Evolutionary conservation across 192 early-diverging fungal genomes (phyloP), one percentile per base, ranked within the genome.

Genomic region (Funneliformis mosseae): DNA sequence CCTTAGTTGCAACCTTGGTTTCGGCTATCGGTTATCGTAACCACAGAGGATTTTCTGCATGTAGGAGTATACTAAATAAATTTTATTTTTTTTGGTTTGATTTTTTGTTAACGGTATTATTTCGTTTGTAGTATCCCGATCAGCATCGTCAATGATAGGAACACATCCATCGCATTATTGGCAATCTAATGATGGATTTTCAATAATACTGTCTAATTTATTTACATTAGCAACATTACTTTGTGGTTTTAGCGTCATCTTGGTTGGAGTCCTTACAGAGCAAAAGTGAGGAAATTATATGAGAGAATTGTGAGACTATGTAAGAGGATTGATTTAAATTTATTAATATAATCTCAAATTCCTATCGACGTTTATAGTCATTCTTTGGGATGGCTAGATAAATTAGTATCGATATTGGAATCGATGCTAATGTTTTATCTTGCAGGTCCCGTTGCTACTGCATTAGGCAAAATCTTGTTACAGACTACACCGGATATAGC

Each of bases 401-500:
- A 88, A 25, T 8, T 87, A 8, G 62, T 88, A 2, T 87, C 90
- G 5, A 83, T 89, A 9, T 70, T 48, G n/a, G 85, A 88, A 64
- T 84, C 87, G 5, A 45, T 86, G 0, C 60, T 85, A 6, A 89
- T 91, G 87, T 87, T 88, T 69, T 85, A 79, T 14, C 72, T 89
- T 33, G 90, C 85, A 16, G 83, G 79, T 3, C 90, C 90, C 5
- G 74, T 88, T 33, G 81, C 87, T 38, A 86, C 81, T 46, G 86
- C 84, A 5, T 75, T 89, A 41, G 85, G 86, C 8, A 89, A 89
- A 77, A 73, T 91, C 1, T 64, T 91, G 11, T 71, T 91, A 27
- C 90, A 91, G 70, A 91, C 88, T 10, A 86, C 88, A 4, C 90
- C 90, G 2, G 81, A 87, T 14, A 66, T 76, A 28, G 81, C 83